Conservation (phyloP, 495 filamentous ascomycete species). For the Penicillium psychrofluorescens region DNA sequence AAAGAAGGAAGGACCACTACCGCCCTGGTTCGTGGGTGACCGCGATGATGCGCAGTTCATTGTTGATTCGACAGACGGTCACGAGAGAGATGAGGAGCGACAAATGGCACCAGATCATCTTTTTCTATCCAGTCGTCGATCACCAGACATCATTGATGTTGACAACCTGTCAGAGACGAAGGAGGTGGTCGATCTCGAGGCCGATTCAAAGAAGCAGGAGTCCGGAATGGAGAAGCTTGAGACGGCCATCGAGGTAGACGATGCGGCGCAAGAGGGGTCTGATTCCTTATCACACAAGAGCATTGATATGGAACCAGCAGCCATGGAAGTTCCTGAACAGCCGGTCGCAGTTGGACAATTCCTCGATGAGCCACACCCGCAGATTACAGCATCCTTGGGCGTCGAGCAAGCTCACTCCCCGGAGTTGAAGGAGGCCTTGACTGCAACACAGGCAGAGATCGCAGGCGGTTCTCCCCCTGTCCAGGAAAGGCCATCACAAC, state of each 20-base stretch:
- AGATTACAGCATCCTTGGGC: too few species aligned
- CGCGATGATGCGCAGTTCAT: constrained; percentile 26
- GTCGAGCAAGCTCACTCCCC: too few species aligned
- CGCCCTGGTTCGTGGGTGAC: constrained; percentile 71
- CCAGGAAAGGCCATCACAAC: neutral
- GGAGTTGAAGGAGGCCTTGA: too few species aligned
- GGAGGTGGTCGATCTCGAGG: constrained; percentile 38
- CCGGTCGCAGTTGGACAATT: too few species aligned
- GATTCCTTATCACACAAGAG: too few species aligned
- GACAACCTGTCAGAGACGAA: constrained; percentile 25
- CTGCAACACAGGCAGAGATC: neutral
- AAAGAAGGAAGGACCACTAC: constrained; percentile 56
- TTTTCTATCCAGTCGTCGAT: constrained; percentile 32
- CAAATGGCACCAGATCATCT: constrained; percentile 23
- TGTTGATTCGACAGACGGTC: constrained; percentile 20
- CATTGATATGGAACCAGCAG: neutral
- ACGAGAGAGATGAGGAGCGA: constrained; percentile 10
- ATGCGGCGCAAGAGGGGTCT: neutral
- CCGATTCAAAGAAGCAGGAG: constrained; percentile 10
- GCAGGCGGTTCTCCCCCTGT: neutral
- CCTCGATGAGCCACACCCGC: too few species aligned
- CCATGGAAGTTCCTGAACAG: neutral
- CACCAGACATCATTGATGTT: constrained; percentile 40
- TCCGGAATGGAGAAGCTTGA: neutral
- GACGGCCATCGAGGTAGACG: neutral